Evolutionary conservation across 208 protist species (phyloP), one percentile per base, ranked within the genome.

Genomic region (Acanthamoeba comandoni): DNA sequence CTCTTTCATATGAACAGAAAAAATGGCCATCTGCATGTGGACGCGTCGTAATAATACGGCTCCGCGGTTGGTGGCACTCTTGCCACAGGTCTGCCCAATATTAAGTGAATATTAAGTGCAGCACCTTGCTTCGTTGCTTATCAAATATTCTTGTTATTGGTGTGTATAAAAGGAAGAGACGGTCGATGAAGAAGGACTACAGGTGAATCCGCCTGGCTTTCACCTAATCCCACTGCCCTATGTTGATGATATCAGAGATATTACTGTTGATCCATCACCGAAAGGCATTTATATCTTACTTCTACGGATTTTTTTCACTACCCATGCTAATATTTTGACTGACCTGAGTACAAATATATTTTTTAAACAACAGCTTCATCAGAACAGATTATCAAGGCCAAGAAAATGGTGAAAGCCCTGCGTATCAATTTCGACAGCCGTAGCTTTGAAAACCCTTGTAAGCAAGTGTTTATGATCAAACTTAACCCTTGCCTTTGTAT

Each of bases 381-480:
- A 29, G 69, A 95, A 0, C 55, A 93, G 12, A 82, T 94, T 24
- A 85, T 92, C 13, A 24, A 53, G 7, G 93, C 93, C 8, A 95
- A 95, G 39, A 57, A 57, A 15, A 48, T 95, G 0, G 60, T 95
- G 4, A 94, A 94, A 57, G 19, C 24, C 2, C 57, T 94, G 9
- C 48, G 82, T 2, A 95, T 94, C 19, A 24, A 93, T 24, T 95
- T 94, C 71, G 58, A 94, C 60, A 71, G 51, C n/a, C 15, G 43
- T n/a, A 62, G 77, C 49, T 95, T 93, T 58, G 35, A 94, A 39
- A 95, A 95, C 82, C 93, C 93, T 4, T 26, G 51, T 73, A 73
- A 15, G 15, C 55, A 62, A 62, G 55, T 62, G 55, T 15, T 62
- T 62, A 19, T n/a, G 17, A 19, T 62, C n/a, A n/a, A n/a, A n/a